Evolutionary conservation across 768 basidiomycete species (phyloP), one percentile per base, ranked within the genome.

Genomic region (Tulasnella sp.): DNA sequence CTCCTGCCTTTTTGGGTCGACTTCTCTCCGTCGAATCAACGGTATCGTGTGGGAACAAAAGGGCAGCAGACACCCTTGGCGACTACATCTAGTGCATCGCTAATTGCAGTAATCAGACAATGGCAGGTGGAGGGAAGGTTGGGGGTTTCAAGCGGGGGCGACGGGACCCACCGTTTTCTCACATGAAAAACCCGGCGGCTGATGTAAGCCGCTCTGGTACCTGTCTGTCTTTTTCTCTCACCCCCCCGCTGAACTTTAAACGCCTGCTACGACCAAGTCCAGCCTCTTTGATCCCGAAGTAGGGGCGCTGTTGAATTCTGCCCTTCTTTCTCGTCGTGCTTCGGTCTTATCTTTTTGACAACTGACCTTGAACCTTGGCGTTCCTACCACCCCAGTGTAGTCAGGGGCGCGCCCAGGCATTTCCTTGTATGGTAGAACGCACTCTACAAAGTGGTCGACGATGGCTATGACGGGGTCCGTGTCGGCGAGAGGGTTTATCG

Each of bases 111-210:
- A 34, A 22, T 64, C 29, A 34, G 12, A 25, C 58, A 29, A 29
- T 34, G 11, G 25, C 58, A 14, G 25, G 58, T 12, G 25, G 58
- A 25, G 31, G 58, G 31, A 64, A 64, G 14, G 58, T 34, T 64
- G 29, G 31, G 58, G 58, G 58, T 64, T 25, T 64, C 58, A 64
- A 64, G 31, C 25, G 58, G 58, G 14, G 58, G 58, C 25, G 58
- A 34, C 58, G 58, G 31, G 29, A 64, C 58, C 58, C 29, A 25
- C 58, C 58, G 31, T 25, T 29, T 64, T 64, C 58, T 64, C 58
- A 64, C 58, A 25, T 64, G 58, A 64, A 64, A 64, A 64, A 64
- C 58, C 58, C 58, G 58, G 58, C 58, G 58, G 58, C 58, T 64
- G 25, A 64, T 34, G 14, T 64, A 25, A 64, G 29, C 12, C 29